These are phyloP conservation scores for Atkinsonella texensis DNA, from an alignment of 2,329 filamentous ascomycete genomes.

Conservation along the genomic window DNA sequence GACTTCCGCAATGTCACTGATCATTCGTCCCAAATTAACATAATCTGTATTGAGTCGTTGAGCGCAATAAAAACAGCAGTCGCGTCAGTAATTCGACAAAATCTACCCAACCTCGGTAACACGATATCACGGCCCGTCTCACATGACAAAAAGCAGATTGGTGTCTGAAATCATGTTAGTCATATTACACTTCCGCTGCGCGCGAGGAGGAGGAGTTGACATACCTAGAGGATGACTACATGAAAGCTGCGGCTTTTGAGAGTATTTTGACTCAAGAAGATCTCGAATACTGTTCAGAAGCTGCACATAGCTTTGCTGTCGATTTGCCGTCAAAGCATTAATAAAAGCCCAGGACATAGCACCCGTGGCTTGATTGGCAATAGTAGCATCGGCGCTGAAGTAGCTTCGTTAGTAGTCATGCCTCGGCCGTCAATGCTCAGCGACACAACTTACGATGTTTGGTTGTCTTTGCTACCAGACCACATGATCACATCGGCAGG, in stretches of 20 bases:
- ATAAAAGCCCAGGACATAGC: constrained; percentile 99
- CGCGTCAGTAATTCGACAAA: not conserved
- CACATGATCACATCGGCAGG: constrained; percentile 96
- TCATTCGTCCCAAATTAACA: not conserved
- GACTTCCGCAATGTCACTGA: too few relatives aligned
- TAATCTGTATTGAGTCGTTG: not conserved
- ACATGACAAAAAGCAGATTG: constrained; percentile 57
- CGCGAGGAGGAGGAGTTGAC: constrained; percentile 16
- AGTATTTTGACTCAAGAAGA: constrained; percentile 74
- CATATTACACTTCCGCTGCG: not conserved
- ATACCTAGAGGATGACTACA: constrained; percentile 91
- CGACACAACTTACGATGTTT: constrained; percentile 54
- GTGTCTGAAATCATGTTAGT: constrained; percentile 34
- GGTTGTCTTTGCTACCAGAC: constrained; percentile 90
- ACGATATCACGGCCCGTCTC: not conserved
- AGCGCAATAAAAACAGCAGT: not conserved
- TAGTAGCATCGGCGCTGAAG: constrained; percentile 73
- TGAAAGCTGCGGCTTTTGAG: constrained; percentile 90
- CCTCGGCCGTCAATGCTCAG: not conserved
- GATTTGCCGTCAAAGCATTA: constrained; percentile 77
- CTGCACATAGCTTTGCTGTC: constrained; percentile 91
- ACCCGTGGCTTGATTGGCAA: constrained; percentile 78
- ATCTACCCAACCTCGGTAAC: not conserved
- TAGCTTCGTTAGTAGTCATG: constrained; percentile 8
- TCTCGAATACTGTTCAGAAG: constrained; percentile 92